These are phyloP conservation scores for Santalum album DNA, from an alignment of 164 flowering plant species.

Conservation along the genomic window DNA sequence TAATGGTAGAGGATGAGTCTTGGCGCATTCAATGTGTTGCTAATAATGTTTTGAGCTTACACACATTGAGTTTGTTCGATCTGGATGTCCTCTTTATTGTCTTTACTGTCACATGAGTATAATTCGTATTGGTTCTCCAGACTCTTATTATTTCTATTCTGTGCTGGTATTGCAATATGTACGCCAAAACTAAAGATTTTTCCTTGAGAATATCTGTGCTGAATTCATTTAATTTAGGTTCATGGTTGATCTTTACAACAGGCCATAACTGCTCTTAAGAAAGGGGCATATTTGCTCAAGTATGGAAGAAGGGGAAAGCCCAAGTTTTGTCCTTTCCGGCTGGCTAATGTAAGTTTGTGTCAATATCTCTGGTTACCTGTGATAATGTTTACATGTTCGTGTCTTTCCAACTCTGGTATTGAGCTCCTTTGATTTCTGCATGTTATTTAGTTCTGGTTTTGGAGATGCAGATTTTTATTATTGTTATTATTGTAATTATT, in stretches of 20 bases:
- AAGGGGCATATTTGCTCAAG: constrained; percentile 7
- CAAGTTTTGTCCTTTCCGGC: constrained; percentile 5
- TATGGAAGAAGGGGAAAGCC: constrained; percentile 9
- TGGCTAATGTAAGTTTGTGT: constrained; percentile 4
- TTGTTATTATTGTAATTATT: neutral
- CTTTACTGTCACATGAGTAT: too few species aligned
- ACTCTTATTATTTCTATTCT: too few species aligned
- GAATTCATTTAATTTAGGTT: neutral
- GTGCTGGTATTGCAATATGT: neutral
- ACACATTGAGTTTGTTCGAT: too few species aligned
- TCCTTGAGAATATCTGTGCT: neutral
- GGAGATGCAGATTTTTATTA: neutral
- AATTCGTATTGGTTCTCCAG: too few species aligned
- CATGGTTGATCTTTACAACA: neutral
- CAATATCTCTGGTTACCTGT: neutral
- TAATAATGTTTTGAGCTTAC: too few species aligned
- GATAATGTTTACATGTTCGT: neutral
- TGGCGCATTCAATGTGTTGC: too few species aligned
- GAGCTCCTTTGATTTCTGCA: neutral
- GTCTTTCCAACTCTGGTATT: neutral
- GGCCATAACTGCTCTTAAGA: constrained; percentile 5
- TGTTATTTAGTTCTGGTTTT: neutral
- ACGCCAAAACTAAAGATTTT: neutral
- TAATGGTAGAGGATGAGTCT: too few species aligned
- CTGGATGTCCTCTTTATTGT: too few species aligned